phyloP scores from a whole-genome alignment of 2,329 filamentous ascomycete genomes.

The Ascocoryne sarcoides region DNA sequence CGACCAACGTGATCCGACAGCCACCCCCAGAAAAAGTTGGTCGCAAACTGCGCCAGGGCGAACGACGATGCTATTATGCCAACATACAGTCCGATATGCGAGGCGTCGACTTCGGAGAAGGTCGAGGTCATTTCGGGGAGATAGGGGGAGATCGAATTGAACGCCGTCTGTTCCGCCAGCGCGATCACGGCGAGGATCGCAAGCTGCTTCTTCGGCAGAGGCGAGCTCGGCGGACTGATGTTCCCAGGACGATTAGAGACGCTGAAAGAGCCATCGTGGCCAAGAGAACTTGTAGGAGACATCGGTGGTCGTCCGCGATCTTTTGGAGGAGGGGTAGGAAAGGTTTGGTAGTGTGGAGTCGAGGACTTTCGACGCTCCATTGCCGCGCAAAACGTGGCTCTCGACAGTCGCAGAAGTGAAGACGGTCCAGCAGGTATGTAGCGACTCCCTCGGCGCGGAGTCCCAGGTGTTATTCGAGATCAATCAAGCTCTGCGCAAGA shows the following conservation, averaged over 20 bases:
- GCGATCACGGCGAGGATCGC: constrained; percentile 79
- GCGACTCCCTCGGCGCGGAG: too few relatives aligned
- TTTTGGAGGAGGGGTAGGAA: constrained; percentile 65
- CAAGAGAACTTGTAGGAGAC: constrained; percentile 28
- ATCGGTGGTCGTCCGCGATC: constrained; percentile 41
- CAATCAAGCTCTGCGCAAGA: too few relatives aligned
- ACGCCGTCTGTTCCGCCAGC: constrained; percentile 86
- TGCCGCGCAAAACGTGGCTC: too few relatives aligned
- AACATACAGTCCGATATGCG: constrained; percentile 75
- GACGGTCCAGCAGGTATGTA: too few relatives aligned
- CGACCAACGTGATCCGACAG: constrained; percentile 70
- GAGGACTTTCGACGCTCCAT: constrained; percentile 29
- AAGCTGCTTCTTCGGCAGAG: constrained; percentile 76
- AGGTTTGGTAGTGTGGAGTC: constrained; percentile 67
- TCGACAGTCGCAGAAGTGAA: too few relatives aligned
- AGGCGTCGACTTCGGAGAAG: constrained; percentile 69
- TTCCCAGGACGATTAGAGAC: constrained; percentile 30
- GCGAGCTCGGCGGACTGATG: constrained; percentile 38
- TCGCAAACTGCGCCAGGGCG: constrained; percentile 82
- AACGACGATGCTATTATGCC: constrained; percentile 86
- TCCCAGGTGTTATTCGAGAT: too few relatives aligned
- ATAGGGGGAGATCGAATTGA: constrained; percentile 95
- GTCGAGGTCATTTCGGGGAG: constrained; percentile 83
- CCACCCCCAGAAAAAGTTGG: constrained; percentile 88
- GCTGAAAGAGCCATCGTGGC: constrained; percentile 24